Evolutionary conservation across 2,329 filamentous ascomycete species (phyloP), one percentile per base, ranked within the genome.

Genomic region (Colletotrichum spaethianum): DNA sequence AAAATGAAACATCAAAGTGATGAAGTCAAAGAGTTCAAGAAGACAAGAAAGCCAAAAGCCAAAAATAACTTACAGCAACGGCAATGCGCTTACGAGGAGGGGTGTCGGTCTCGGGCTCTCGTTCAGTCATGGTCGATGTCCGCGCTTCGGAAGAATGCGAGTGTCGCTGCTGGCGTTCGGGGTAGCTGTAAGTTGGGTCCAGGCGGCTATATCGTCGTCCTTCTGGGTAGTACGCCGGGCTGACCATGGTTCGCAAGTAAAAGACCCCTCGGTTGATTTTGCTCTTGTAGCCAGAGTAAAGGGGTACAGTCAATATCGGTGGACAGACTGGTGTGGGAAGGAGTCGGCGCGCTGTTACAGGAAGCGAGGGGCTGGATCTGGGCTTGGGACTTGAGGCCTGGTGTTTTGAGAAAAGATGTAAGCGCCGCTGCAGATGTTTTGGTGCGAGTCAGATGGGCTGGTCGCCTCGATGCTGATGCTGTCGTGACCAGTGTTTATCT

Each of bases 51-150:
- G 20, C 26, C 7, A 28, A 60, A 14, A 36, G 7, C 53, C 26
- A 33, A n/a, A 60, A 42, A 56, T 20, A 14, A 81, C 88, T 82
- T 83, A 91, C 89, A 70, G 89, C 89, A 73, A 91, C 87, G 33
- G 88, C 86, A 75, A 90, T 90, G 46, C 89, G 84, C 82, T 90
- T 90, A 60, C 88, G 82, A 71, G 88, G 86, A 16, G 85, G 83
- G 1, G 83, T 78, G 14, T 87, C 84, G 1, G 83, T 79, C 8
- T 86, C 85, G 28, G 76, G 52, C 38, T 83, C 82, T 50, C 80
- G 76, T 57, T 86, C 84, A 20, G 81, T 75, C 83, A 86, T 85
- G 53, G 78, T 83, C 9, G 53, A 79, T 73, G n/a, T 79, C 73
- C 81, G 77, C 50, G 76, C 74, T 67, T 84, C 81, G 75, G 82